Percentiles rank a stretch among this genome's conserved stretches.
Evolutionary conservation across 495 filamentous ascomycete genomes (phyloP).

Genomic region (Talaromyces trachyspermus): DNA sequence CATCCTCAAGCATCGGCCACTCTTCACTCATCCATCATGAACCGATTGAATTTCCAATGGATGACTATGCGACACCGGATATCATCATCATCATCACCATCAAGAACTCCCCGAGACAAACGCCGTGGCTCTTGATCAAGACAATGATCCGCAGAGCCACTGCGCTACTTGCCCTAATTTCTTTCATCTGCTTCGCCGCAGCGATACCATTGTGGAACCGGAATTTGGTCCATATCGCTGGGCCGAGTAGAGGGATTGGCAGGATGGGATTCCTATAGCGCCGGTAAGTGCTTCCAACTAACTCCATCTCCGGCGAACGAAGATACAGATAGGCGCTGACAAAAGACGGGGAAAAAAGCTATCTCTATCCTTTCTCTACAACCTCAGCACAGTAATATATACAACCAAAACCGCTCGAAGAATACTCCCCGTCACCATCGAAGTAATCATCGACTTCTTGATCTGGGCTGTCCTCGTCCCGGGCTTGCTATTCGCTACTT

Average conservation of each 20-base stretch:
- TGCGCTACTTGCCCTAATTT: slow-evolving; percentile 6
- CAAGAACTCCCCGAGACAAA: too few species aligned
- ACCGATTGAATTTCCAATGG: not conserved
- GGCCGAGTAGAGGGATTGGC: slow-evolving; percentile 9
- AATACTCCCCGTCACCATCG: not conserved
- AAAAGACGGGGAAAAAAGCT: too few species aligned
- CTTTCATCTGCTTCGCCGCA: slow-evolving; percentile 8
- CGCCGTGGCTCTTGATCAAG: slow-evolving; percentile 7
- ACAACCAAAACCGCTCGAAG: not conserved
- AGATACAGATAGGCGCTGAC: too few species aligned
- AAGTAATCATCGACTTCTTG: slow-evolving; percentile 8
- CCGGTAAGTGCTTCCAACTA: too few species aligned
- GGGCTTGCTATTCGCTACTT: slow-evolving; percentile 7
- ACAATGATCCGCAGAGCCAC: slow-evolving; percentile 2
- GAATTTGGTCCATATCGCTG: slow-evolving; percentile 8
- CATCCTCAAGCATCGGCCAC: not conserved
- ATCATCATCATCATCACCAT: too few species aligned
- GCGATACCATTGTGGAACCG: slow-evolving; percentile 8
- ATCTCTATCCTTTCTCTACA: slow-evolving; percentile 7
- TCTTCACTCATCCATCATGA: not conserved
- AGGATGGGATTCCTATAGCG: slow-evolving; percentile 10
- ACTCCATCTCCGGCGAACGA: too few species aligned
- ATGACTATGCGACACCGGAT: not conserved
- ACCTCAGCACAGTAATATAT: not conserved
- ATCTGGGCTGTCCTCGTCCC: slow-evolving; percentile 7